A percentile compares a stretch with the other conserved stretches of the same genome.
phyloP scores from a whole-genome alignment of 805 yeast genomes.

The Jamesozyma lodderae region DNA sequence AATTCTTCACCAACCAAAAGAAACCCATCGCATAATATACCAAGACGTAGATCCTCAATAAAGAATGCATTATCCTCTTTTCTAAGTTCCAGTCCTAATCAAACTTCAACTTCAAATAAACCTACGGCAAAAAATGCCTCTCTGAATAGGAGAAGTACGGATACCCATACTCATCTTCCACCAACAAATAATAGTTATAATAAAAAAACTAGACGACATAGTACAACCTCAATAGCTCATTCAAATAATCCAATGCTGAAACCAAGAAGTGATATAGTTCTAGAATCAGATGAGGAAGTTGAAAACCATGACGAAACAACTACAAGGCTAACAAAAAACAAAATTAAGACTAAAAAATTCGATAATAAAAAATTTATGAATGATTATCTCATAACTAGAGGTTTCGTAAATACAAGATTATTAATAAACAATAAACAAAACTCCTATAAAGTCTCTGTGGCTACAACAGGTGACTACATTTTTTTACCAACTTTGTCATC shows the following conservation, averaged over 20 bases:
- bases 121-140: too few relatives aligned
- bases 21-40: neutral
- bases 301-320: neutral
- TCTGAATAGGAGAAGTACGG: neutral
- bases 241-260: too few relatives aligned
- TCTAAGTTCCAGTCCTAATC: neutral
- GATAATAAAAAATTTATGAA: conserved; percentile 10
- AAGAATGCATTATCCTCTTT: neutral
- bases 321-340: neutral
- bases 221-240: conserved; percentile 1
- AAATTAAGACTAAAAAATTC: neutral
- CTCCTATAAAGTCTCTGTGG: conserved; percentile 19
- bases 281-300: neutral
- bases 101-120: too few relatives aligned
- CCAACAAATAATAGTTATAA: neutral
- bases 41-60: neutral
- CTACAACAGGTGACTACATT: conserved; percentile 31
- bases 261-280: neutral
- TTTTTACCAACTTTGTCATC: conserved; percentile 30
- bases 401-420: conserved; percentile 18
- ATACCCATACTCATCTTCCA: neutral
- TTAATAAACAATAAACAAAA: conserved; percentile 11
- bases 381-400: conserved; percentile 23
- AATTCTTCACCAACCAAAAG: neutral
- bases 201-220: conserved; percentile 1